Evolutionary conservation across 2,329 filamentous ascomycete species (phyloP).

Genomic region (Apiospora marii): DNA sequence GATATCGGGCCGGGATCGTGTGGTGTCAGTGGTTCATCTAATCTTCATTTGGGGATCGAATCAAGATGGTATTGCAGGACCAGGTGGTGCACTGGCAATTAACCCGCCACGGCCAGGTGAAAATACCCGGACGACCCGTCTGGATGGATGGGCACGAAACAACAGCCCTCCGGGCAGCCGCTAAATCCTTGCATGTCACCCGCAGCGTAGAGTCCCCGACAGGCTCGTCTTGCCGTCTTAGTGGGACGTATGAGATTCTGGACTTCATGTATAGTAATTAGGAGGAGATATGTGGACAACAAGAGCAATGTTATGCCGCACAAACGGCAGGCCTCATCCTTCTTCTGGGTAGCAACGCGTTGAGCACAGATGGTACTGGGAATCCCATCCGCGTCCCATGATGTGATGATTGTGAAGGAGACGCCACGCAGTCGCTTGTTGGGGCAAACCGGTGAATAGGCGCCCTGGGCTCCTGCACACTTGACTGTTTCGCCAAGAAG

Average conservation of each 20-base stretch:
- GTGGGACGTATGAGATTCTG: not conserved
- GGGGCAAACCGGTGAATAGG: not conserved
- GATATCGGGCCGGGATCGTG: not conserved
- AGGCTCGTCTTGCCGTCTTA: not conserved
- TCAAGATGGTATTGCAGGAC: constrained; percentile 12
- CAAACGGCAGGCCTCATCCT: not conserved
- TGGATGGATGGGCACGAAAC: not conserved
- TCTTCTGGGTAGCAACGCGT: not conserved
- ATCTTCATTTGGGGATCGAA: constrained; percentile 5
- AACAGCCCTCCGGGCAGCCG: not conserved
- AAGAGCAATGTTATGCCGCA: not conserved
- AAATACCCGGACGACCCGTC: constrained; percentile 8
- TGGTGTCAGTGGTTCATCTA: constrained; percentile 1
- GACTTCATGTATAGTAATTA: constrained; percentile 1
- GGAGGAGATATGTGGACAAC: not conserved
- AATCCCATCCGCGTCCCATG: not conserved
- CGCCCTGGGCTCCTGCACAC: not conserved
- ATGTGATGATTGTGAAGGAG: not conserved
- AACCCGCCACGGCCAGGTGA: not conserved
- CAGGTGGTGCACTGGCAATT: constrained; percentile 2
- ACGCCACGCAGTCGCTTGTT: not conserved
- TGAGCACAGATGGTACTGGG: not conserved
- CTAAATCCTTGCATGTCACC: not conserved
- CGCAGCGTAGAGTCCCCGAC: not conserved
- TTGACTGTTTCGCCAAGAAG: not conserved